Conservation (phyloP, 768 basidiomycete species). For the Hemileccinum rubropunctum region DNA sequence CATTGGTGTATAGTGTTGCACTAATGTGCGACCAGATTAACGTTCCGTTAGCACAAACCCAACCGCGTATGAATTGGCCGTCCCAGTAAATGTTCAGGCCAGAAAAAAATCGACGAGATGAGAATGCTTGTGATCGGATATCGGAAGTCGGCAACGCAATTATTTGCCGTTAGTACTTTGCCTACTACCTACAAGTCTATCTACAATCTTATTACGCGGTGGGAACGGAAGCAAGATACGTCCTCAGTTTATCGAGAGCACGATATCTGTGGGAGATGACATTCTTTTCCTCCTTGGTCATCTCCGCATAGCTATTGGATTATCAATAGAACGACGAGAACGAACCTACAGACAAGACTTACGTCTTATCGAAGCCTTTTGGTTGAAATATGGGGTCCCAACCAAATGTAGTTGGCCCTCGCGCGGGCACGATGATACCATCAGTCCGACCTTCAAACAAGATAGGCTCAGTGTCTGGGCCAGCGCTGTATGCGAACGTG, state of each 20-base stretch:
- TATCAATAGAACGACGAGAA: neutral
- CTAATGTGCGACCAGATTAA: too few species aligned
- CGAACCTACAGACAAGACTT: slow-evolving; percentile 18
- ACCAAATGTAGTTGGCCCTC: slow-evolving; percentile 79
- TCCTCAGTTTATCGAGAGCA: slow-evolving; percentile 56
- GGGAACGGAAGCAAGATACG: slow-evolving; percentile 32
- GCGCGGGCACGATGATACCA: slow-evolving; percentile 82
- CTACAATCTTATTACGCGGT: neutral
- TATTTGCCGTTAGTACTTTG: slow-evolving; percentile 4
- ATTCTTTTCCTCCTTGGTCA: slow-evolving; percentile 63
- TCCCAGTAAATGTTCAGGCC: too few species aligned
- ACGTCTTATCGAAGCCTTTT: slow-evolving; percentile 76
- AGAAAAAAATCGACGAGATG: neutral
- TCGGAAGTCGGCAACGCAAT: slow-evolving; percentile 16
- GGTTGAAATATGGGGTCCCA: slow-evolving; percentile 92
- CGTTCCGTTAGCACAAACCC: too few species aligned
- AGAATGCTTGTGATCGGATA: slow-evolving; percentile 15
- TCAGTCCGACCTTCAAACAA: slow-evolving; percentile 86
- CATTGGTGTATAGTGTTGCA: slow-evolving; percentile 11
- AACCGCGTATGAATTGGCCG: too few species aligned
- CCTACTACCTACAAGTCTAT: neutral
- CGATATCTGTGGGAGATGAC: slow-evolving; percentile 62
- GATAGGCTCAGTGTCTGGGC: slow-evolving; percentile 76
- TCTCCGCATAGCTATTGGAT: slow-evolving; percentile 58
- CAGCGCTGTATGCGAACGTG: slow-evolving; percentile 92